Evolutionary conservation across 768 basidiomycete species (phyloP), one percentile per base, ranked within the genome.

Genomic region (Russula compacta): DNA sequence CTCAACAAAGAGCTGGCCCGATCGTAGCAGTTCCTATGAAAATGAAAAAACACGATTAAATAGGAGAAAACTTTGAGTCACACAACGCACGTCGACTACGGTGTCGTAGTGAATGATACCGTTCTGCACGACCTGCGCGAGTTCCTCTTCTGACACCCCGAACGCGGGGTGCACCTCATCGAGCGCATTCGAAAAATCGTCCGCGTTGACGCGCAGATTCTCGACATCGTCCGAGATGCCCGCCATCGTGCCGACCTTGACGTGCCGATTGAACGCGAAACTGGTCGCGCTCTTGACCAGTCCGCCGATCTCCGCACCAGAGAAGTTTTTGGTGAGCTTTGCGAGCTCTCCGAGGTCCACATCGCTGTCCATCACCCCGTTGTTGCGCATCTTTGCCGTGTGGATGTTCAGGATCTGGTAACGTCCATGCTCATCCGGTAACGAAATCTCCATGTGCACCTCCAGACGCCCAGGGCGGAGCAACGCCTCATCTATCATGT

Each of bases 401-500:
- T 99, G 97, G 69, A 99, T 99, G 66, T 78, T 89, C 61, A 99
- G 80, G 67, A 98, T 99, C 74, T 99, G 97, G 60, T 80, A 77
- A 2, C 97, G 89, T 33, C 97, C 97, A 2, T 86, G 75, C 69
- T 93, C 95, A 69, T 98, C 95, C 0, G 97, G 97, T 0, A 99
- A 79, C 3, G 95, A 98, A 63, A 99, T 98, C 75, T 99, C 97
- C 87, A 99, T 97, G 74, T 98, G 97, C 14, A 98, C 95, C 72
- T 99, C 97, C 50, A 99, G 86, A 78, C 97, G 95, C 46, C 97
- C 97, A 1, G 97, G 95, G 68, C 97, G 94, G 6, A 98, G 81
- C 2, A 98, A 81, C 8, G 95, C 97, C 71, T 99, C 97, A 69
- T 99, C 97, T 67, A 99, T 98, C 95, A 99, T 92, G 78, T 99